Base-by-base conservation (phyloP, 306 rosid genomes). In the Sindora glabra region DNA sequence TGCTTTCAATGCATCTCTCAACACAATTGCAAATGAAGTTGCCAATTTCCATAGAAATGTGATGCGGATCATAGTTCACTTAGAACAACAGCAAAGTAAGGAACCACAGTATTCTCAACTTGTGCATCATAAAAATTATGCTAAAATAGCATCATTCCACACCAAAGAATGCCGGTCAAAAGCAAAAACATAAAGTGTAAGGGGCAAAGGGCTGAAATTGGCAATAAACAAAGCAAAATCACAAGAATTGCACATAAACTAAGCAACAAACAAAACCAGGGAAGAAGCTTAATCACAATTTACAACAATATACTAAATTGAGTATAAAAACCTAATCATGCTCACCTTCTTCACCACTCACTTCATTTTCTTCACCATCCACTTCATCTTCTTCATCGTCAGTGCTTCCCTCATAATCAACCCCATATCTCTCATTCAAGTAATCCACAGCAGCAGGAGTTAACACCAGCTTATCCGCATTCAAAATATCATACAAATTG, bases 401-500 rank as follows among this genome's bases (percentile, higher is more conserved):
- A 2, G 17, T 57, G 27, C 61, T 85, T 0, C 62, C 89, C 10
- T 69, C 72, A 6, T 59, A 65, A 70, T 72, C 65, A 25, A 59
- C 45, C 59, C 99, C 97, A 71, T 92, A 89, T 59, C 95, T 79
- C 41, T 48, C 50, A 41, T 92, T 92, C 81, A 92, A 83, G 46
- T 65, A 89, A 39, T 86, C 87, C 46, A 92, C 95, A 12, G 89
- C 86, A 15, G 34, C 77, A 40, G 79, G 83, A 0, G 96, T 88
- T 4, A 88, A 77, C 15, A 92, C 86, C 33, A 92, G 7, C 86
- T 86, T 92, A 69, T 92, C 99, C 8, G 96, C 85, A 69, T 92
- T 77, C 75, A 92, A 77, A 51, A 92, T 71, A 44, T 92, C 99
- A 54, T 57, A 89, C 86, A 92, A 67, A 74, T 92, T 92, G 50